These are phyloP conservation scores for Scytalidium lignicola DNA, from an alignment of 2,329 filamentous ascomycete genomes.

Conservation along the genomic window DNA sequence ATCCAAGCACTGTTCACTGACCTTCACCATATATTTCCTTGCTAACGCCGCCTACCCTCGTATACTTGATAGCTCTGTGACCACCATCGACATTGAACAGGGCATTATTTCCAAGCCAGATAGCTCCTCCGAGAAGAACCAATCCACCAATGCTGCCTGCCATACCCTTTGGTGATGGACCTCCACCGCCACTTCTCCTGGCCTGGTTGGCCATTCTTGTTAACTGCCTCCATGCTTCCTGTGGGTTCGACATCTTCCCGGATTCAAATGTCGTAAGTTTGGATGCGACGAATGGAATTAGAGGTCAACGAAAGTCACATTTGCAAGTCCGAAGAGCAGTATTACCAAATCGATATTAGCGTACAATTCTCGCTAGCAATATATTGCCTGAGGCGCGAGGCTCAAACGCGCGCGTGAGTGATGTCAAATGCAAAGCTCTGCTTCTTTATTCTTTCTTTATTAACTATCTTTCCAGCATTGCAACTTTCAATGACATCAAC, in stretches of 20 bases:
- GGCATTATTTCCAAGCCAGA: conserved; percentile 49
- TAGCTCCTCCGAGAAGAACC: conserved; percentile 48
- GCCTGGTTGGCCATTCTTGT: conserved; percentile 54
- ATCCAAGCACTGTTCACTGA: conserved; percentile 31
- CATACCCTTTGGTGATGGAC: conserved; percentile 41
- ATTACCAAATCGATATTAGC: neutral
- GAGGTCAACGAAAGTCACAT: neutral
- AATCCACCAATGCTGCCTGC: conserved; percentile 49
- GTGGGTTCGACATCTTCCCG: conserved; percentile 43
- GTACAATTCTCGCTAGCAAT: neutral
- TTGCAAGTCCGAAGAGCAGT: neutral
- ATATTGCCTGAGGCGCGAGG: neutral
- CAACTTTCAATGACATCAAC: neutral
- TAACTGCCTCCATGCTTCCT: conserved; percentile 61
- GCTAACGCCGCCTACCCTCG: conserved; percentile 83
- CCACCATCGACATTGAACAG: conserved; percentile 90
- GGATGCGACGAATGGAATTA: conserved; percentile 3
- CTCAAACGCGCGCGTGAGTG: neutral
- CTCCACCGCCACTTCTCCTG: conserved; percentile 40
- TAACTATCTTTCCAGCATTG: neutral
- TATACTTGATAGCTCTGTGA: conserved; percentile 98
- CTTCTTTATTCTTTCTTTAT: neutral
- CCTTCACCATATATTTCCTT: conserved; percentile 97
- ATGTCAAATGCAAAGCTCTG: neutral
- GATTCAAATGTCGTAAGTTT: conserved; percentile 3